Evolutionary conservation across 257 asterid species (phyloP), one percentile per base, ranked within the genome.

Genomic region (Penstemon davidsonii): DNA sequence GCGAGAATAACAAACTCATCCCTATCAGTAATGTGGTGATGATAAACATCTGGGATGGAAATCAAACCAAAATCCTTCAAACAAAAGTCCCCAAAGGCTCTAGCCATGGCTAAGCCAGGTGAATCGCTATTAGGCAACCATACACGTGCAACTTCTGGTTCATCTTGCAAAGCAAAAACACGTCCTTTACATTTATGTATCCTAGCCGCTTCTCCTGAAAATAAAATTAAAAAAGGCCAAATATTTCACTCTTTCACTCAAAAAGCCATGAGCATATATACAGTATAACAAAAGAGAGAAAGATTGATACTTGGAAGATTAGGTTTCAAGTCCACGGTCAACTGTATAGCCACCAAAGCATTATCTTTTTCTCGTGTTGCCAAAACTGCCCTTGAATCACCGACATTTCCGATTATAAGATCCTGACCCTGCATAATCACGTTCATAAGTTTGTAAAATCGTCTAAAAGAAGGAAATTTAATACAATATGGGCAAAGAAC

Each of bases 11-110:
- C 85, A 40, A 94, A 94, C 74, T 91, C 86, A 38, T 94, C 96
- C 64, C 69, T 74, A 62, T 81, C 86, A 0, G 83, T 78, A 52
- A 94, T 82, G 72, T 62, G 95, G 86, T 80, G 99, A 77, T 94
- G 83, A 79, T 91, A 94, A 68, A 94, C 90, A 76, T 94, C 99
- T 1, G 99, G 99, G 41, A 82, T 88, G 72, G 99, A 94, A 69
- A 94, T 94, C 69, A 94, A 79, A 61, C 99, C 99, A 62, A 94
- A 94, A 73, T 94, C 98, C 83, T 94, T 94, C 41, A 94, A 83
- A 73, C 99, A 94, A 79, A 94, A 94, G 78, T 94, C 99, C 36
- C 99, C 99, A 66, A 94, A 94, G 18, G 99, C 99, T 79, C 99
- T 76, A 42, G 99, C 99, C 99, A 94, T 94, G 65, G 99, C 99